These are phyloP conservation scores for Fagopyrum esculentum DNA, from an alignment of 148 eudicot species.

Conservation along the genomic window DNA sequence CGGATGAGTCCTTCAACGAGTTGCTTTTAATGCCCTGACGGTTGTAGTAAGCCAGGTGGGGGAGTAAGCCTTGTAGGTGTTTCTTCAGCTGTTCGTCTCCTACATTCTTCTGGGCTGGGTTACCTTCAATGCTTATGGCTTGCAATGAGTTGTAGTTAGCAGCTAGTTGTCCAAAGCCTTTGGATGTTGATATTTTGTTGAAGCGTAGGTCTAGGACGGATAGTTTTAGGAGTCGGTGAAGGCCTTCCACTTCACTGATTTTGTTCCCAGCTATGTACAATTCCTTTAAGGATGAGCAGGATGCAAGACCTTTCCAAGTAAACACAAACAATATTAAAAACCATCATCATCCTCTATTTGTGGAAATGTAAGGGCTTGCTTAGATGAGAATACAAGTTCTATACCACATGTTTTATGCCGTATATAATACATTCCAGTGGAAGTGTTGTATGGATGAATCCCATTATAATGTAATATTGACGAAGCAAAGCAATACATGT, in stretches of 20 bases:
- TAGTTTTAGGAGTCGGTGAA: constrained; percentile 89
- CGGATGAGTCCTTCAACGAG: constrained; percentile 56
- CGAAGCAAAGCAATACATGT: too few relatives aligned
- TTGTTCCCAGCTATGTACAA: constrained; percentile 89
- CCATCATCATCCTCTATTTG: background rate
- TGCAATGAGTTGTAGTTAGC: constrained; percentile 87
- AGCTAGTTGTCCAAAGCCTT: constrained; percentile 86
- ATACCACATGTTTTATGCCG: too few relatives aligned
- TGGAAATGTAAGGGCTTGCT: background rate
- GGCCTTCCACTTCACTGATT: constrained; percentile 95
- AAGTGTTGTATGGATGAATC: too few relatives aligned
- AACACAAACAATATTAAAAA: background rate
- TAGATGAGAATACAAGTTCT: background rate
- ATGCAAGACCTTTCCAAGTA: constrained; percentile 63
- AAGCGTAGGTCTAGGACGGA: constrained; percentile 74
- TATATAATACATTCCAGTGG: too few relatives aligned
- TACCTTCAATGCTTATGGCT: constrained; percentile 92
- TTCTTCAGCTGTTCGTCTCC: constrained; percentile 93
- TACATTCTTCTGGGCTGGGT: constrained; percentile 90
- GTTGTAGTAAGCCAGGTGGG: constrained; percentile 72
- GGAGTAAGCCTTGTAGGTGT: constrained; percentile 62
- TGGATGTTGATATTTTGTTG: constrained; percentile 88
- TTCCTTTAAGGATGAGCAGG: constrained; percentile 83
- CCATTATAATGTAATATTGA: too few relatives aligned
- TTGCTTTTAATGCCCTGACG: constrained; percentile 60